Evolutionary conservation across 2,329 filamentous ascomycete species (phyloP).

Genomic region (Fusarium stilboides): DNA sequence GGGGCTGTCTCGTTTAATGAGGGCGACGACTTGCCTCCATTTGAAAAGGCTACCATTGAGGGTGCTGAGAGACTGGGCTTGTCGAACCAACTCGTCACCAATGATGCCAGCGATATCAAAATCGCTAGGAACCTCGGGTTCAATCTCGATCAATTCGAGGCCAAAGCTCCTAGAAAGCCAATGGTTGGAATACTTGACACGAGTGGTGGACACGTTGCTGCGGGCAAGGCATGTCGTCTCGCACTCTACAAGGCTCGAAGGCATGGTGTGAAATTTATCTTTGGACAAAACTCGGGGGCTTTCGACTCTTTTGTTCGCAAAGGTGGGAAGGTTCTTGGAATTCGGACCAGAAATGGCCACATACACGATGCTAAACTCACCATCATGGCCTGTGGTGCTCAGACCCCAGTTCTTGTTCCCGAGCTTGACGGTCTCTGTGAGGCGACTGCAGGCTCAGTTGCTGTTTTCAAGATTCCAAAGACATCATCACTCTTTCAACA

Average conservation of each 20-base stretch:
- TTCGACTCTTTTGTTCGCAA: slow-evolving; percentile 50
- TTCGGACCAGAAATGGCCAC: slow-evolving; percentile 57
- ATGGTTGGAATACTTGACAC: slow-evolving; percentile 61
- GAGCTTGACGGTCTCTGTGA: slow-evolving; percentile 61
- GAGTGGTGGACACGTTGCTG: slow-evolving; percentile 61
- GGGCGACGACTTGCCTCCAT: slow-evolving; percentile 46
- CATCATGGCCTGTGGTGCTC: slow-evolving; percentile 61
- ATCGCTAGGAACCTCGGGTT: slow-evolving; percentile 48
- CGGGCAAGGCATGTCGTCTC: slow-evolving; percentile 63
- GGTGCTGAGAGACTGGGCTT: slow-evolving; percentile 56
- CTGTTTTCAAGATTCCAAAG: slow-evolving; percentile 60
- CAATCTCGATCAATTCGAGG: slow-evolving; percentile 57
- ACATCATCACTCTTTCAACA: slow-evolving; percentile 55
- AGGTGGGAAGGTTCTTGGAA: slow-evolving; percentile 52
- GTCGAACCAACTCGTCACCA: slow-evolving; percentile 54
- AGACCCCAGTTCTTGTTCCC: slow-evolving; percentile 61
- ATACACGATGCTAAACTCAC: slow-evolving; percentile 53
- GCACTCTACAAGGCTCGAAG: slow-evolving; percentile 60
- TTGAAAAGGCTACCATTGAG: slow-evolving; percentile 56
- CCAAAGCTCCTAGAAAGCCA: slow-evolving; percentile 34
- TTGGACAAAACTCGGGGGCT: slow-evolving; percentile 53
- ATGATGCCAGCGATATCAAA: slow-evolving; percentile 46
- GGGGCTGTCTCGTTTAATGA: slow-evolving; percentile 53
- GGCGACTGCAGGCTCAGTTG: slow-evolving; percentile 63
- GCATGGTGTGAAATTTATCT: slow-evolving; percentile 60